Percentiles rank a stretch among this genome's conserved stretches.
phyloP scores from a whole-genome alignment of 2,329 filamentous ascomycete species.

The Penicillium sp. region DNA sequence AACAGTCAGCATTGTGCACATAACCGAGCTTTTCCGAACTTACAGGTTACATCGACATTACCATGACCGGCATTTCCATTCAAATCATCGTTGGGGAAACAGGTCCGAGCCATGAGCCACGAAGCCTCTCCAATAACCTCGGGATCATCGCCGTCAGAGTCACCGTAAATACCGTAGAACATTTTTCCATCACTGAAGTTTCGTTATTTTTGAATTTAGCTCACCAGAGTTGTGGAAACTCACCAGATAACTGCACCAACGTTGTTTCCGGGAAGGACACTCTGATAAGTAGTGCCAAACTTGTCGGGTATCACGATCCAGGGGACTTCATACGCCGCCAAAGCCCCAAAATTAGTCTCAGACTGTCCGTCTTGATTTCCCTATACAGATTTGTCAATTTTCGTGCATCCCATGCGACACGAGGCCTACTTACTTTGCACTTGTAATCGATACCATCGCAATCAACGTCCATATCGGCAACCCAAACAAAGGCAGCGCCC shows the following conservation, averaged over 20 bases:
- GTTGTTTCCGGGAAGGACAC: constrained; percentile 27
- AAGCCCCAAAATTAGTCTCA: constrained; percentile 30
- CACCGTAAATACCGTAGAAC: constrained; percentile 36
- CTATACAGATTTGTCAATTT: constrained; percentile 6
- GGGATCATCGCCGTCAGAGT: constrained; percentile 29
- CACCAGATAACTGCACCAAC: constrained; percentile 33
- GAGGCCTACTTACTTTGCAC: constrained; percentile 20
- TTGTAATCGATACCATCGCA: constrained; percentile 31
- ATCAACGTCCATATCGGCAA: constrained; percentile 37
- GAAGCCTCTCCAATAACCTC: constrained; percentile 35
- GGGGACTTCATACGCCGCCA: constrained; percentile 34
- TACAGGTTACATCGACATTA: constrained; percentile 33
- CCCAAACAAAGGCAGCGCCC: constrained; percentile 30
- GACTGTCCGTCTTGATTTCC: constrained; percentile 29
- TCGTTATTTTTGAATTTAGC: neutral
- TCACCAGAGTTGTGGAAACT: neutral
- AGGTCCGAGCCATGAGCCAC: constrained; percentile 36
- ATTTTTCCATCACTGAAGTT: constrained; percentile 29
- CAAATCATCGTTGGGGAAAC: constrained; percentile 31
- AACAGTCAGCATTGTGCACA: neutral
- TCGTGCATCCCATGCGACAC: neutral
- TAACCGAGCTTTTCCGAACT: neutral
- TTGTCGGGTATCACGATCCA: constrained; percentile 33
- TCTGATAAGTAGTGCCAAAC: constrained; percentile 22
- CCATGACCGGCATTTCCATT: constrained; percentile 29